Base-by-base conservation (phyloP, 2,329 filamentous ascomycete genomes). In the Lachnellula cervina region DNA sequence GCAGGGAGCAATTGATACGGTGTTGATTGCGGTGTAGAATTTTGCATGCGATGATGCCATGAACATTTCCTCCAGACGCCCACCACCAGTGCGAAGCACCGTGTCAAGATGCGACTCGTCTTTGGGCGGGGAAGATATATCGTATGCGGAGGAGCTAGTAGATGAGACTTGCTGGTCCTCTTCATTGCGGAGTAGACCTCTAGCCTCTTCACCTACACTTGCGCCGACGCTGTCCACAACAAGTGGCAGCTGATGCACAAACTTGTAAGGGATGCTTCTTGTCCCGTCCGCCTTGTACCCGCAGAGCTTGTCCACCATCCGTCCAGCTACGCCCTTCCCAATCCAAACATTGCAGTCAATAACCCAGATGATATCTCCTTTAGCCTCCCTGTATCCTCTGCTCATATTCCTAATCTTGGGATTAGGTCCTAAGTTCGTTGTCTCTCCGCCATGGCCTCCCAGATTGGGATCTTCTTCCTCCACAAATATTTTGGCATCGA, bases 381-480 rank as follows among this genome's bases (percentile, higher is more conserved):
- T 86, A 1, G 91, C 90, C 68, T 97, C 92, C 28, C 91, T 78
- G 69, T 97, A 99, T 2, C 90, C 92, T 44, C 90, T 83, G 70
- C 92, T 97, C 78, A 97, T 90, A 70, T 99, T 99, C 50, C 94
- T 81, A 64, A 99, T 95, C 76, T 99, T 99, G n/a, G 94, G 94
- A 68, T 99, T 99, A 1, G 94, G 94, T 0, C 95, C 95, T 55
- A 97, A 79, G 55, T 82, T 79, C 59, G 80, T 73, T 49, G 73
- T 66, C 47, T 78, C 72, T 52, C 78, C 79, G 11, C 73, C 71
- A 34, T 76, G 66, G 32, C 78, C 80, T 52, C 83, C 80, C 8
- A 96, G 75, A 32, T 83, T 71, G 0, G 88, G 83, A 69, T 96
- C 91, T 57, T 96, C 88, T 49, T 88, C 82, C 74, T 97, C 93